A percentile compares a stretch with the other conserved stretches of the same genome.
These are phyloP conservation scores for Telopea speciosissima DNA, from an alignment of 177 flowering plant species.

Conservation along the genomic window DNA sequence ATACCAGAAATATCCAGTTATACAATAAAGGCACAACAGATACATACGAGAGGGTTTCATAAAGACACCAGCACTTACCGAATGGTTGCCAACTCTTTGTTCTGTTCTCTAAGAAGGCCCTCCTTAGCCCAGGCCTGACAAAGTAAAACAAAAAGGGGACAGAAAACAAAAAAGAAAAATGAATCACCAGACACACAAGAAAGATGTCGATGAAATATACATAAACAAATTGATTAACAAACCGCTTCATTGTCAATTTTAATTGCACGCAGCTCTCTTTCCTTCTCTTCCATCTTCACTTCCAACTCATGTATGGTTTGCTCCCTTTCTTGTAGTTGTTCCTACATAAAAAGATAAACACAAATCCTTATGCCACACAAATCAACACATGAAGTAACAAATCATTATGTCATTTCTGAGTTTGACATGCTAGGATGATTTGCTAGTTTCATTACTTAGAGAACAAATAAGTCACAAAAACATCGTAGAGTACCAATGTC, in stretches of 20 bases:
- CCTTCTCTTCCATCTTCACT: constrained; percentile 73
- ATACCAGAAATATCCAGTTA: too few relatives aligned
- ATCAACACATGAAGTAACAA: not conserved
- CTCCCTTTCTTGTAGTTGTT: constrained; percentile 72
- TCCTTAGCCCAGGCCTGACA: constrained; percentile 96
- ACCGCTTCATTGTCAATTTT: constrained; percentile 84
- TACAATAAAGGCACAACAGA: not conserved
- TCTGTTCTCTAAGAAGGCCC: constrained; percentile 84
- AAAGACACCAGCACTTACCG: constrained; percentile 38
- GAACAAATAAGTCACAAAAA: not conserved
- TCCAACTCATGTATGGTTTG: constrained; percentile 56
- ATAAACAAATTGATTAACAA: constrained; percentile 19
- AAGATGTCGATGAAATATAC: not conserved
- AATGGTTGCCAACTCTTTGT: constrained; percentile 70
- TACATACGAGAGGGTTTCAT: not conserved
- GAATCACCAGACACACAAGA: not conserved
- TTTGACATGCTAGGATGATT: not conserved
- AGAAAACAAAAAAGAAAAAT: not conserved
- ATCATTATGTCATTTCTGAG: not conserved
- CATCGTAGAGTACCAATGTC: not conserved
- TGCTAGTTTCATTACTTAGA: not conserved
- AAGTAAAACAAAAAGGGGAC: not conserved
- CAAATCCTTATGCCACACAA: not conserved
- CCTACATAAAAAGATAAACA: constrained; percentile 33
- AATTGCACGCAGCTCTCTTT: constrained; percentile 78